These are phyloP conservation scores for Elsinoe batatas DNA, from an alignment of 2,329 filamentous ascomycete species.

Conservation along the genomic window DNA sequence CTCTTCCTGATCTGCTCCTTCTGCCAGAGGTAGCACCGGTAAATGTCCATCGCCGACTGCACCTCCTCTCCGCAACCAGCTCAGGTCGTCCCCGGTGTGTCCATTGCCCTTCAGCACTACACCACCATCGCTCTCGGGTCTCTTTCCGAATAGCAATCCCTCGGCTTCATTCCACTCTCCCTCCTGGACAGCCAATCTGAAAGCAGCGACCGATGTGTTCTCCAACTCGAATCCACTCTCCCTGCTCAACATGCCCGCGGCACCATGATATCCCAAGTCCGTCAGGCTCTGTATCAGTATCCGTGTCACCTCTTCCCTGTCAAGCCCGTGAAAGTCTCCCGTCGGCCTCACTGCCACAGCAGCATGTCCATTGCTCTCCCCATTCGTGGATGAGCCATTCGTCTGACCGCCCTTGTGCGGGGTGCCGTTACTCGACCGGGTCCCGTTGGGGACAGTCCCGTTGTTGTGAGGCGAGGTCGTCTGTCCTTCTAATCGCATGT, in stretches of 20 bases:
- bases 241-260: slow-evolving; percentile 62
- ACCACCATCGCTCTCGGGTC: slow-evolving; percentile 34
- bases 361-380: slow-evolving; percentile 7
- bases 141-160: slow-evolving; percentile 54
- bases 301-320: slow-evolving; percentile 84
- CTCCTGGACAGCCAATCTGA: slow-evolving; percentile 66
- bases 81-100: slow-evolving; percentile 13
- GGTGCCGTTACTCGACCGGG: neutral
- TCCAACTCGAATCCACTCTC: slow-evolving; percentile 87
- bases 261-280: slow-evolving; percentile 75
- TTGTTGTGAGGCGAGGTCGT: neutral
- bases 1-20: slow-evolving; percentile 62
- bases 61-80: slow-evolving; percentile 18
- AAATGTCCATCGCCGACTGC: slow-evolving; percentile 21
- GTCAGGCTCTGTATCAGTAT: slow-evolving; percentile 84
- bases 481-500: slow-evolving; percentile 12
- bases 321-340: slow-evolving; percentile 66
- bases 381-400: slow-evolving; percentile 11
- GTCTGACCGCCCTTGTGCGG: slow-evolving; percentile 1
- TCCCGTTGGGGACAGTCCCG: slow-evolving; percentile 2
- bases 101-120: slow-evolving; percentile 26
- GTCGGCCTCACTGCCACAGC: neutral
- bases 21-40: slow-evolving; percentile 59
- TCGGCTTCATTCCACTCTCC: slow-evolving; percentile 85
- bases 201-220: slow-evolving; percentile 73